Base-by-base conservation (phyloP, 164 flowering plant species). In the Nelumbo lutea region DNA sequence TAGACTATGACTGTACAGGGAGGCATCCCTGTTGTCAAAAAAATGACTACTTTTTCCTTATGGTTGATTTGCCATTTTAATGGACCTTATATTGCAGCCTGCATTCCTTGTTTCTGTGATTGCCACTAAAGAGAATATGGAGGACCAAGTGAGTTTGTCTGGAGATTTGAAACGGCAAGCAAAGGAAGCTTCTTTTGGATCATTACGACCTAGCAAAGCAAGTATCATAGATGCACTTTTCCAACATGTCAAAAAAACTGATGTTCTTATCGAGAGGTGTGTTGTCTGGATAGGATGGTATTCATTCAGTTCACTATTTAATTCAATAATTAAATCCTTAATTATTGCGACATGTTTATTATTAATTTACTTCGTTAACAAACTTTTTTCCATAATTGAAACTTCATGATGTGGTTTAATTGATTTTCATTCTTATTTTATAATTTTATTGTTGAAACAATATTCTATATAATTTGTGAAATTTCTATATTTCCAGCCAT, bases 201-300 rank as follows among this genome's bases (percentile, higher is more conserved):
- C 79, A 13, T 63, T 65, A 39, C 72, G 52, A 38, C 72, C 76
- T 56, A 73, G 66, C 42, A 76, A 75, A 59, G 68, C 72, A 69
- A 78, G 75, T 69, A 43, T 85, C 51, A 1, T 90, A 15, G 80
- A 81, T 74, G 79, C 78, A 66, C 46, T 95, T 62, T 39, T 84
- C 71, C 78, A 70, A 39, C 80, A 78, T 81, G 71, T 87, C 68
- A 80, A 80, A 75, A 83, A 75, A 70, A 79, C 83, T 6, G 70
- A 78, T 53, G 82, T 81, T 72, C 84, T 88, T 69, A 72, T 92
- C 58, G 70, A 83, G n/a, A 87, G 94, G 99, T 91, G 75, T 74
- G 47, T 59, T 68, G 10, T 53, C 40, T 41, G 13, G 13, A 46
- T 13, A 5, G 60, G 15, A 48, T 65, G 15, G 40, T 44, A 7